Conservation (phyloP, 2,329 filamentous ascomycete species). For the Xylaria sp. region DNA sequence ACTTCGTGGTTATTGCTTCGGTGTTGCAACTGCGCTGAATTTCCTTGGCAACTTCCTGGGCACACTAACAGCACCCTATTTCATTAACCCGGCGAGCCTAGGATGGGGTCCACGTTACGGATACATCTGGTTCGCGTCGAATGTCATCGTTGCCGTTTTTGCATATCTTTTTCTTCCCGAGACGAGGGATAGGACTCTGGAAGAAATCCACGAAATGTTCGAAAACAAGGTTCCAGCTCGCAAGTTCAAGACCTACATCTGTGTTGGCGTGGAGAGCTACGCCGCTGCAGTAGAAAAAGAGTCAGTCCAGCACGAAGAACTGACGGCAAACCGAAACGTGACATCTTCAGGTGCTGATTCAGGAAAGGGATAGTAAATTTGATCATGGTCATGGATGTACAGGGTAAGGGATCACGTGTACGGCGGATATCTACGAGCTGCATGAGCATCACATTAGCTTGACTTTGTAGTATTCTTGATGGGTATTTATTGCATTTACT, state of each 20-base stretch:
- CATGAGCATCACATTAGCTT: background rate
- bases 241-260: conserved; percentile 44
- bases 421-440: background rate
- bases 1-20: conserved; percentile 54
- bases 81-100: conserved; percentile 56
- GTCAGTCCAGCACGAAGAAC: conserved; percentile 25
- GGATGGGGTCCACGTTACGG: conserved; percentile 53
- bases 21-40: conserved; percentile 53
- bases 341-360: conserved; percentile 7
- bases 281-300: conserved; percentile 36
- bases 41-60: conserved; percentile 56
- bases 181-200: conserved; percentile 44
- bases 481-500: conserved; percentile 37
- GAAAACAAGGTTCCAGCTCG: conserved; percentile 43
- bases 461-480: background rate
- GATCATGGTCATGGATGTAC: background rate
- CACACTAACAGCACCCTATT: conserved; percentile 56
- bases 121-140: conserved; percentile 56
- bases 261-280: conserved; percentile 40
- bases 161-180: conserved; percentile 44
- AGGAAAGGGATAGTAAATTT: background rate
- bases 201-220: conserved; percentile 48
- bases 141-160: conserved; percentile 50
- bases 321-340: background rate
- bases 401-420: background rate